Evolutionary conservation across 1,284 basidiomycete genomes (phyloP), one percentile per base, ranked within the genome.

Genomic region (Rhodotorula sp.): DNA sequence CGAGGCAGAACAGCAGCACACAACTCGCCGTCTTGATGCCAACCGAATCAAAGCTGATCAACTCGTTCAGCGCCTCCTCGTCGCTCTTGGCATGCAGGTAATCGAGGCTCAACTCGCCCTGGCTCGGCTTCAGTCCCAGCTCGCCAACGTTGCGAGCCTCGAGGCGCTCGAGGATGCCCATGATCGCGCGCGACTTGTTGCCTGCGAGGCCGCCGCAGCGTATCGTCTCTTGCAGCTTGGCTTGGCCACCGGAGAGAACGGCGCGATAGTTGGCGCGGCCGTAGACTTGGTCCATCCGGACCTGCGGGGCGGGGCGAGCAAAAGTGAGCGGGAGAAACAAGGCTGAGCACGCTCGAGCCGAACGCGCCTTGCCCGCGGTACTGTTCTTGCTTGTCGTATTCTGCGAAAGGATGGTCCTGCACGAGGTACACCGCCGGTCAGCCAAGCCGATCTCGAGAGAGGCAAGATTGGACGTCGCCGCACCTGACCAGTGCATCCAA

Each of bases 1-100:
- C 87, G 29, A 91, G 82, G 77, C 88, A 89, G 78, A 91, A 90
- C n/a, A 90, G 82, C 22, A 90, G 79, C 0, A 91, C 89, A 76
- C 90, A 91, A 9, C 86, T 86, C 0, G 89, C 89, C 0, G 89
- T 90, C 81, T 91, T 91, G 2, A 88, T 87, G 1, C 90, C 90
- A 5, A 91, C 88, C 0, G 89, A 88, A 55, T 86, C 82, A 72
- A 87, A 88, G 8, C 84, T 83, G n/a, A 89, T 83, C 27, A 90
- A 59, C 73, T 87, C 87, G 69, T 83, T 80, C 88, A 90, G 90
- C 30, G 87, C 86, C 46, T 85, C 84, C 48, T 86, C 85, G 77
- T 90, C 85, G 49, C 30, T 59, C 59, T 72, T 57, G 0, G 62
- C 62, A 51, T 74, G 72, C 52, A 78, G 52, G 46, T 68, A 76